Evolutionary conservation across 2,329 filamentous ascomycete species (phyloP).

Genomic region (Alternaria metachromatica): DNA sequence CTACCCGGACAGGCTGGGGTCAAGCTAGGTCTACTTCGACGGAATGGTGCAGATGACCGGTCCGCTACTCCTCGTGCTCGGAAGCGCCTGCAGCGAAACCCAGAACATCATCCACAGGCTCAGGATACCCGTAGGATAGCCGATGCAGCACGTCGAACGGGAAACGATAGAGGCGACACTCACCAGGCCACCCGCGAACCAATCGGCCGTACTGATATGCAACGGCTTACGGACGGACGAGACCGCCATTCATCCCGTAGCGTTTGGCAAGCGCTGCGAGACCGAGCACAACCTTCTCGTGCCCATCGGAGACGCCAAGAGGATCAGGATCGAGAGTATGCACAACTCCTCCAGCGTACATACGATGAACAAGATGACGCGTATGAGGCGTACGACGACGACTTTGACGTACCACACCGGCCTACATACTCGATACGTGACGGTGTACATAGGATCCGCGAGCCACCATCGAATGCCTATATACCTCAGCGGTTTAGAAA

Average conservation of each 20-base stretch:
- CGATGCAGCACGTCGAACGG: neutral
- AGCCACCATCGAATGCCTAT: neutral
- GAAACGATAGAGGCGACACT: neutral
- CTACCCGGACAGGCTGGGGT: neutral
- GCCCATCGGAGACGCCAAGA: neutral
- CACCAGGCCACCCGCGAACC: neutral
- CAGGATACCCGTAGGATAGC: neutral
- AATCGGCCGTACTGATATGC: neutral
- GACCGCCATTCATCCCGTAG: neutral
- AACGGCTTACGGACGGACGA: neutral
- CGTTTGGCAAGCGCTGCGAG: neutral
- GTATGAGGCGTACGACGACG: neutral
- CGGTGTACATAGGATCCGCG: neutral
- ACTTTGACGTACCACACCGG: neutral
- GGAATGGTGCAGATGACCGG: neutral
- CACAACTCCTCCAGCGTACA: neutral
- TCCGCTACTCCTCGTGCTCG: neutral
- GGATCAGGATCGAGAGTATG: neutral
- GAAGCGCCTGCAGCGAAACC: neutral
- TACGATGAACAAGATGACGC: neutral
- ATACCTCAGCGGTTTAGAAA: neutral
- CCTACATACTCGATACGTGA: neutral
- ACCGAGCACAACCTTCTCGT: neutral
- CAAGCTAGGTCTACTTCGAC: neutral
- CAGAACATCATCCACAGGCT: neutral